phyloP scores from a whole-genome alignment of 306 rosid genomes.

The Gastrolobium bilobum region DNA sequence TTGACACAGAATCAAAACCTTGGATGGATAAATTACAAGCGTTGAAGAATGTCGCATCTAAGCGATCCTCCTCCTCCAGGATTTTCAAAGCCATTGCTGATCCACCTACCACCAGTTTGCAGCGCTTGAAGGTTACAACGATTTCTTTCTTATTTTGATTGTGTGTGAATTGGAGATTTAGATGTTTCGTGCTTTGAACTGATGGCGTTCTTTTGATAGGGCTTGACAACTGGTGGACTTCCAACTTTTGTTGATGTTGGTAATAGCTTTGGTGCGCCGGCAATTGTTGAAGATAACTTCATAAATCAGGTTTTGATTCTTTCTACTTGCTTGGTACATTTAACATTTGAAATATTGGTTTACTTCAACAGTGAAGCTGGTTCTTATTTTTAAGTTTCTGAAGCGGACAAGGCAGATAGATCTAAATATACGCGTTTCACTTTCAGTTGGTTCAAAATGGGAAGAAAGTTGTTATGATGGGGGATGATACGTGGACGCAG shows the following conservation, averaged over 20 bases:
- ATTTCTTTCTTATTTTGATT: conserved; percentile 8
- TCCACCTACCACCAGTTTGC: conserved; percentile 97
- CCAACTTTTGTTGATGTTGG: conserved; percentile 99
- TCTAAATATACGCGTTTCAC: conserved; percentile 29
- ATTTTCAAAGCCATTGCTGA: conserved; percentile 98
- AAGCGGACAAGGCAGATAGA: conserved; percentile 16
- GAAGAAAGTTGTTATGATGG: conserved; percentile 96
- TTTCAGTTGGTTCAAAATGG: conserved; percentile 89
- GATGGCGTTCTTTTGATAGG: conserved; percentile 56
- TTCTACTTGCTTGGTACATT: conserved; percentile 15
- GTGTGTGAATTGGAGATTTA: neutral
- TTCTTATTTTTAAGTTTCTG: neutral
- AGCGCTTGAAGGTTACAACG: conserved; percentile 85
- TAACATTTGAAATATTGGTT: conserved; percentile 22
- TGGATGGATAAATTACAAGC: conserved; percentile 88
- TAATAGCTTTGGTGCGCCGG: conserved; percentile 97
- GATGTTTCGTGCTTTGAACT: conserved; percentile 29
- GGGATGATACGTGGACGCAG: conserved; percentile 98
- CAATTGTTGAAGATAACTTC: conserved; percentile 85
- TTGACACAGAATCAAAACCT: conserved; percentile 70
- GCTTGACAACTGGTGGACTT: conserved; percentile 93
- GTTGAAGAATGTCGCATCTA: conserved; percentile 66
- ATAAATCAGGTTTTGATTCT: conserved; percentile 66
- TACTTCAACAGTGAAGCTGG: neutral
- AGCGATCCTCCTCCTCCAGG: conserved; percentile 67